A percentile compares a stretch with the other conserved stretches of the same genome.
Conservation (phyloP, 2,329 filamentous ascomycete species). For the Xylaria arbuscula region DNA sequence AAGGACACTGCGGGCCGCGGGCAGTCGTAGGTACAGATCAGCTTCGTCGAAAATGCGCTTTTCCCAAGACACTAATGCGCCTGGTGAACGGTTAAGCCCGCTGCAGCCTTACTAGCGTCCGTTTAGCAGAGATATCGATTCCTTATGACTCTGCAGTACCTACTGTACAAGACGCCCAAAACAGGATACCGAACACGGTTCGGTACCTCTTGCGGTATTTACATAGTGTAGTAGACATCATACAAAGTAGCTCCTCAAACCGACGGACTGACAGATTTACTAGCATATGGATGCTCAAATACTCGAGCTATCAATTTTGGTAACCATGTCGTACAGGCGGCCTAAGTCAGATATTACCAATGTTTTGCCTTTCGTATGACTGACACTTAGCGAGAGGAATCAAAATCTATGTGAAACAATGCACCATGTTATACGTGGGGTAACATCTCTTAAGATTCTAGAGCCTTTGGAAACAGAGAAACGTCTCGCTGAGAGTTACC, state of each 20-base stretch:
- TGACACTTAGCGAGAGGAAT: constrained; percentile 2
- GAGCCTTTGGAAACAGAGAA: background rate
- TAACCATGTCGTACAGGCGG: background rate
- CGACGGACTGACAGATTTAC: background rate
- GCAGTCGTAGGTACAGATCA: background rate
- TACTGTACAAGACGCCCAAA: background rate
- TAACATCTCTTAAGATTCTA: background rate
- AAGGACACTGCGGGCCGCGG: background rate
- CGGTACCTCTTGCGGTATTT: constrained; percentile 1
- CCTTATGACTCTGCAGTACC: background rate
- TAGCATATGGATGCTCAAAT: background rate
- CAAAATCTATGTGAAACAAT: constrained; percentile 24
- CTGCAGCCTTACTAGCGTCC: constrained; percentile 13
- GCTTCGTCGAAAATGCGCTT: background rate
- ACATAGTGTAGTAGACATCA: background rate
- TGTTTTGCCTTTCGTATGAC: constrained; percentile 1
- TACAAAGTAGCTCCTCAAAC: background rate
- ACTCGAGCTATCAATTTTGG: background rate
- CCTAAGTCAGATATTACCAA: constrained; percentile 12
- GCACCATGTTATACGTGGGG: background rate
- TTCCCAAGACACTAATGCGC: constrained; percentile 13
- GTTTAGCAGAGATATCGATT: background rate
- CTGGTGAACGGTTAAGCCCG: constrained; percentile 29
- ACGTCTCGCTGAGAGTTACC: background rate
- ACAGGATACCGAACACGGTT: background rate